A percentile compares a stretch with the other conserved stretches of the same genome.
Conservation (phyloP, 305 asterid species). For the Fraxinus ornus region DNA sequence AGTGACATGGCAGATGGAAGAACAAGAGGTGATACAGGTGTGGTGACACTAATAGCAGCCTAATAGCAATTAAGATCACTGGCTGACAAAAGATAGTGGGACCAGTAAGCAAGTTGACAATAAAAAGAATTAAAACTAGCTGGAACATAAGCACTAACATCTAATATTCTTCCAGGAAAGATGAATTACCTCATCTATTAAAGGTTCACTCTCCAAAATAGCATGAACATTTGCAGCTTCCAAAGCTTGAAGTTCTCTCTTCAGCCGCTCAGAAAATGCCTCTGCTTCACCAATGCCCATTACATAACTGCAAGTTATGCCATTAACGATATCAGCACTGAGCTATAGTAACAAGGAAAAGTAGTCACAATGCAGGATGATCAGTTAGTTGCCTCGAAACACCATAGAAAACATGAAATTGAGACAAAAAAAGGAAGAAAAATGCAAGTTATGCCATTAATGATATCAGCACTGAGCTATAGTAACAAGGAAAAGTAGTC, state of each 20-base stretch:
- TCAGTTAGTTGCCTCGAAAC: not conserved
- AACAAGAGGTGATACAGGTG: slow-evolving; percentile 2
- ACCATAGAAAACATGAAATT: slow-evolving; percentile 3
- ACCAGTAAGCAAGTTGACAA: not conserved
- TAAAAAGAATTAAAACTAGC: slow-evolving; percentile 14
- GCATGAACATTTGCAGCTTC: slow-evolving; percentile 99
- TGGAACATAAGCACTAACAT: slow-evolving; percentile 18
- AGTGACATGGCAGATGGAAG: slow-evolving; percentile 4
- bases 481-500: not conserved
- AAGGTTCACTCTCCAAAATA: slow-evolving; percentile 86
- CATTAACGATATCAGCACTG: slow-evolving; percentile 17
- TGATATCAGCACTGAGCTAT: slow-evolving; percentile 19
- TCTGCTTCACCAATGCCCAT: slow-evolving; percentile 99
- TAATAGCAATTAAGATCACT: not conserved
- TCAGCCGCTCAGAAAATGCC: slow-evolving; percentile 95
- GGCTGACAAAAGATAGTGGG: slow-evolving; percentile 3
- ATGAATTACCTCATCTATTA: slow-evolving; percentile 65
- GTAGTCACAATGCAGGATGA: slow-evolving; percentile 1
- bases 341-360: slow-evolving; percentile 16
- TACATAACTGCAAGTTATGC: slow-evolving; percentile 64
- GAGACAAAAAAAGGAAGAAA: slow-evolving; percentile 1
- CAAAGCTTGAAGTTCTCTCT: slow-evolving; percentile 93
- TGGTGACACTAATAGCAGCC: not conserved
- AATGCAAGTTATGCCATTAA: slow-evolving; percentile 37
- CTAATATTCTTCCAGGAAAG: not conserved